phyloP scores from a whole-genome alignment of 108 stramenopile species.

The Craspedostauros australis region DNA sequence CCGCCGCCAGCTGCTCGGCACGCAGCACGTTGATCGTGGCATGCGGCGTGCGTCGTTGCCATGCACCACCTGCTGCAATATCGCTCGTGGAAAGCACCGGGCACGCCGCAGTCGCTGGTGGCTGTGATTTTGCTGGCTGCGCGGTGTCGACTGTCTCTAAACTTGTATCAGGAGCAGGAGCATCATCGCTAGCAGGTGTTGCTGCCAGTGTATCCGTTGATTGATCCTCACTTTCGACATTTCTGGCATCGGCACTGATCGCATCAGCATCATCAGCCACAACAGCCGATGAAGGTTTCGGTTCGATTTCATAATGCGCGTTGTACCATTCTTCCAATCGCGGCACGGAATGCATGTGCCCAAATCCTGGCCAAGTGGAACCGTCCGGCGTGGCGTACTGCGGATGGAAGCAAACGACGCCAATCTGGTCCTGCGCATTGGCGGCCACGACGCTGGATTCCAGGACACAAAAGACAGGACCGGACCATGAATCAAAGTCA shows the following conservation, averaged over 20 bases:
- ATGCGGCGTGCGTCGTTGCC: conserved; percentile 76
- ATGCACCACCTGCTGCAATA: conserved; percentile 79
- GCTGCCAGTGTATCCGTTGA: too few relatives aligned
- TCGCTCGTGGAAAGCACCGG: conserved; percentile 28
- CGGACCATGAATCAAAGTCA: conserved; percentile 59
- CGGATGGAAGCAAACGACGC: conserved; percentile 83
- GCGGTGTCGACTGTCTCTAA: not conserved
- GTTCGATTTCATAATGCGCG: too few relatives aligned
- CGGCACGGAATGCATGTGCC: conserved; percentile 80
- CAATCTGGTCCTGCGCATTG: conserved; percentile 49
- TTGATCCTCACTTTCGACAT: conserved; percentile 5
- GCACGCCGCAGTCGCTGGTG: not conserved
- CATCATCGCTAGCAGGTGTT: too few relatives aligned
- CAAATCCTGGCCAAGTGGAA: conserved; percentile 74
- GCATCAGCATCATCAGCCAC: too few relatives aligned
- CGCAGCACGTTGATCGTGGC: conserved; percentile 76
- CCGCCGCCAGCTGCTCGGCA: conserved; percentile 71
- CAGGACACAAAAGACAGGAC: conserved; percentile 76
- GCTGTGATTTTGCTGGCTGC: too few relatives aligned
- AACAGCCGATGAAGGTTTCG: too few relatives aligned
- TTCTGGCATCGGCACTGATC: too few relatives aligned
- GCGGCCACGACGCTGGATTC: conserved; percentile 69
- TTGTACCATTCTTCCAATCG: conserved; percentile 62
- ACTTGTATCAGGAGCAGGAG: too few relatives aligned
- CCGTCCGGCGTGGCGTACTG: conserved; percentile 69